Base-by-base conservation (phyloP, 495 filamentous ascomycete species). In the Cryomyces minteri region DNA sequence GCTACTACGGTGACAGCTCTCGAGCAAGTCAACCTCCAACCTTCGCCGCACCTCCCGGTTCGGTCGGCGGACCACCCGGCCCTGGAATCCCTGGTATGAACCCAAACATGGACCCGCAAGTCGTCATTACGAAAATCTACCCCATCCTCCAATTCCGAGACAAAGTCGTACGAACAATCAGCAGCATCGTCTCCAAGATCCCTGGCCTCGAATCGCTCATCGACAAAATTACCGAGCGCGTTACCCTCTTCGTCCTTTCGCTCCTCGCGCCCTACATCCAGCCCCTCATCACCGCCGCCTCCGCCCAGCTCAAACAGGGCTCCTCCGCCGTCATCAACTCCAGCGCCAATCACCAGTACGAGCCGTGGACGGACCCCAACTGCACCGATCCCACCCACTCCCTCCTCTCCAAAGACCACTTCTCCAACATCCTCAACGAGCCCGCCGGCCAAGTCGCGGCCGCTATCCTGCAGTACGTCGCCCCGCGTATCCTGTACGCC, bases 341-440 rank as follows among this genome's bases (percentile, higher is more conserved):
- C 28, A 84, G 80, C 40, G 84, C 80, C 11, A 74, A 82, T 32
- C 82, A 86, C 54, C 90, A 96, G 63, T 84, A 79, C 48, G 87
- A 88, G 56, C 83, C 84, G 7, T 95, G 90, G 90, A 83, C 76
- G 5, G 79, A 94, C 59, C 75, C 82, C 5, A 66, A 72, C 41
- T 90, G 82, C 67, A 80, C 82, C 10, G 80, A 96, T 59, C 90
- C 90, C 5, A 98, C 90, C 4, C 90, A 95, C 67, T 90, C 83
- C 8, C 75, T 96, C 63, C 73, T 96, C 5, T 88, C 84, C 47
- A 95, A 96, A 63, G 90, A 98, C 54, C 90, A 98, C 58, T 96
- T 96, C 55, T 82, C 82, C 50, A 94, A 96, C 62, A 68, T 88
- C 31, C 69, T 96, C 31, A 96, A 96, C 63, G 70, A 82, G 31